phyloP scores from a whole-genome alignment of 1,139 yeast species.

The Blastobotrys illinoisensis region DNA sequence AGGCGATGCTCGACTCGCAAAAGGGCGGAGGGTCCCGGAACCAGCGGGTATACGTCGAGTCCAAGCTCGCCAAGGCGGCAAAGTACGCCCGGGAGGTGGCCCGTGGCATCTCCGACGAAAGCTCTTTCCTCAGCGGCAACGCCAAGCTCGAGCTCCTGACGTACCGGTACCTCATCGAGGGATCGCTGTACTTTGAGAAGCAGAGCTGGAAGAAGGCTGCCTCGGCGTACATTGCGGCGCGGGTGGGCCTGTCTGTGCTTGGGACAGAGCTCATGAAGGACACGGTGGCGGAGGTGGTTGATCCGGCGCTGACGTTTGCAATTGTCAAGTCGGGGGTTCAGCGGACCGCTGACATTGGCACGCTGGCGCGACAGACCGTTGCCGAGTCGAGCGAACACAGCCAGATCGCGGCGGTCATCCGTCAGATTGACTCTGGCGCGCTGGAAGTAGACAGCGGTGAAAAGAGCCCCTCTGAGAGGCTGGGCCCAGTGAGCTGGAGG shows the following conservation, averaged over 20 bases:
- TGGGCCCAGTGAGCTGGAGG: constrained; percentile 60
- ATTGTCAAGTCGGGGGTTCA: constrained; percentile 38
- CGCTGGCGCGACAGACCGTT: constrained; percentile 27
- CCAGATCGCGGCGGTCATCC: constrained; percentile 16
- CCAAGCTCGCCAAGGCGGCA: constrained; percentile 65
- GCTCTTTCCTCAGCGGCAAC: constrained; percentile 19
- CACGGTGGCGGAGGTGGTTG: constrained; percentile 54
- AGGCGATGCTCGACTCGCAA: constrained; percentile 51
- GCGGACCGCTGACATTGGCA: constrained; percentile 29
- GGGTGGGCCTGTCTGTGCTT: constrained; percentile 47
- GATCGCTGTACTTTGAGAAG: constrained; percentile 51
- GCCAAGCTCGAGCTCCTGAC: constrained; percentile 50
- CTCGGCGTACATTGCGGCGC: constrained; percentile 52
- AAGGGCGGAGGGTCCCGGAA: constrained; percentile 25
- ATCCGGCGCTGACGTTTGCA: constrained; percentile 62
- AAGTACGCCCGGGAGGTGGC: constrained; percentile 43
- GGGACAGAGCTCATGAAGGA: constrained; percentile 48
- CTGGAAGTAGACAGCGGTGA: constrained; percentile 16
- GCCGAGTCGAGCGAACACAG: constrained; percentile 12
- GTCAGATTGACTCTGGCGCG: constrained; percentile 18
- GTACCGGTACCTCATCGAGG: constrained; percentile 57
- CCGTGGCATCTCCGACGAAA: constrained; percentile 26
- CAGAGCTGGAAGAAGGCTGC: constrained; percentile 55
- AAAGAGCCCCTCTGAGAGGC: constrained; percentile 20
- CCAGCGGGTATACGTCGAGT: constrained; percentile 46